Conservation (phyloP, 2,329 filamentous ascomycete genomes). For the Chrysosporium queenslandicum region DNA sequence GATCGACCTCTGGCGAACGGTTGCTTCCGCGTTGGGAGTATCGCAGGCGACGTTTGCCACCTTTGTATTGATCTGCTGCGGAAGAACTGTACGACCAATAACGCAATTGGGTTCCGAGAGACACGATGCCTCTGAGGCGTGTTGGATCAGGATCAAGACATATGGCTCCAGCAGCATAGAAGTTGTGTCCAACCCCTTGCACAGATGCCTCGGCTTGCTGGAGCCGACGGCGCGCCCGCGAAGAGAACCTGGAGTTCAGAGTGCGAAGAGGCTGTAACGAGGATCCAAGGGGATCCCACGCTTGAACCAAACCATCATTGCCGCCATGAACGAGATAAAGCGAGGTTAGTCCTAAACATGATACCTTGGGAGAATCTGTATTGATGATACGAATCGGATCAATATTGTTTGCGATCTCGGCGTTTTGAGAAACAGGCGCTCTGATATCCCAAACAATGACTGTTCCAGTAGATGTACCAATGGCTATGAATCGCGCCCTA, state of each 20-base stretch:
- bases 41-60: conserved; percentile 67
- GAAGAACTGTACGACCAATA: conserved; percentile 93
- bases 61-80: conserved; percentile 59
- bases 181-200: conserved; percentile 60
- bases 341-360: conserved; percentile 70
- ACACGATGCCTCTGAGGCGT: conserved; percentile 71
- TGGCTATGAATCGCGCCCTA: conserved; percentile 66
- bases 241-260: conserved; percentile 73
- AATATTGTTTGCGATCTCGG: conserved; percentile 49
- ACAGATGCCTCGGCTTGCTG: conserved; percentile 58
- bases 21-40: conserved; percentile 58
- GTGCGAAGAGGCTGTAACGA: conserved; percentile 68
- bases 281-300: conserved; percentile 91
- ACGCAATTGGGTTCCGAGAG: conserved; percentile 74
- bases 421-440: conserved; percentile 47
- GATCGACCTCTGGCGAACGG: conserved; percentile 42
- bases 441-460: conserved; percentile 80
- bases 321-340: conserved; percentile 87
- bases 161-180: conserved; percentile 73
- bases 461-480: conserved; percentile 69
- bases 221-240: conserved; percentile 67
- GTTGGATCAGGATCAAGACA: conserved; percentile 81
- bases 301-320: conserved; percentile 87
- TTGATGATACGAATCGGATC: conserved; percentile 70
- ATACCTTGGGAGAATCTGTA: conserved; percentile 81